These are phyloP conservation scores for Pseudopithomyces maydicus DNA, from an alignment of 2,329 filamentous ascomycete genomes.

Conservation along the genomic window DNA sequence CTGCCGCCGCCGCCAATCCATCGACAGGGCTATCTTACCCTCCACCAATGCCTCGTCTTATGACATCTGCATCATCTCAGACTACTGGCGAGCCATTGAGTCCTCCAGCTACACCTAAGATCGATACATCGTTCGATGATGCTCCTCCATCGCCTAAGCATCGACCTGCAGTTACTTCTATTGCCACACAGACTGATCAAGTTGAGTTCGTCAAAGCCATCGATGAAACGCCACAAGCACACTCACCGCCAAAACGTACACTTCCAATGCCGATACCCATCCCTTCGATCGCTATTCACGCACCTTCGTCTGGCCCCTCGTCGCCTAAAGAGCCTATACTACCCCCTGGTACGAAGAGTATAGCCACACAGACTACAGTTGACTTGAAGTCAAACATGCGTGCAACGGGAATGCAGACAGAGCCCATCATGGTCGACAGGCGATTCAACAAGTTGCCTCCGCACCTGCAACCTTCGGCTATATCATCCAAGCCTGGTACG, in stretches of 20 bases:
- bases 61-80: constrained; percentile 70
- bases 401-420: constrained; percentile 77
- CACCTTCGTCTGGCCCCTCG: constrained; percentile 80
- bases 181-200: constrained; percentile 65
- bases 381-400: constrained; percentile 52
- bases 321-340: constrained; percentile 76
- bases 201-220: constrained; percentile 37
- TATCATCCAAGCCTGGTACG: constrained; percentile 60
- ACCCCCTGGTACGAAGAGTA: constrained; percentile 79
- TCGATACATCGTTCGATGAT: constrained; percentile 48
- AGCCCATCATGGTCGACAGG: constrained; percentile 84
- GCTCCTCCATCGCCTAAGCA: constrained; percentile 43
- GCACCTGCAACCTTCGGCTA: constrained; percentile 78
- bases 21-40: constrained; percentile 16
- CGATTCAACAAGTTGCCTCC: constrained; percentile 74
- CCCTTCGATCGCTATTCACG: constrained; percentile 89
- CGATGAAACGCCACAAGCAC: constrained; percentile 17
- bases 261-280: constrained; percentile 58
- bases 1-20: constrained; percentile 43
- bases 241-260: constrained; percentile 40
- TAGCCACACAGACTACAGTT: constrained; percentile 76
- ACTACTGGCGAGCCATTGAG: constrained; percentile 67
- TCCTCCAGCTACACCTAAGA: constrained; percentile 68
- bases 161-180: constrained; percentile 56
- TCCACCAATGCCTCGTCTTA: constrained; percentile 40